Evolutionary conservation across 78 protist species (phyloP).

Genomic region (Chrysochromulina tobinii): DNA sequence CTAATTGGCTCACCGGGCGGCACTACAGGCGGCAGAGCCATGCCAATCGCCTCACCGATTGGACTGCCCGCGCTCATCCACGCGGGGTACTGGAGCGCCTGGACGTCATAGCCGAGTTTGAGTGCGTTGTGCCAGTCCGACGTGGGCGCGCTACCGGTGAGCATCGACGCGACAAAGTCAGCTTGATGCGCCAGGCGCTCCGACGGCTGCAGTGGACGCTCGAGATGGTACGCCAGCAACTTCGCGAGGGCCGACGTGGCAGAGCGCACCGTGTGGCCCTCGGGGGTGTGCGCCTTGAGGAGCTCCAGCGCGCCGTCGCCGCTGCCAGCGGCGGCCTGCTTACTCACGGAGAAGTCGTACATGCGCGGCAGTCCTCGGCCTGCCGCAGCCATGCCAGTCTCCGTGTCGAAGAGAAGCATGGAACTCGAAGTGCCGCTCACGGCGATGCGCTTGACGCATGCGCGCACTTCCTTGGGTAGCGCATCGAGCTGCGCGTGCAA

Average conservation of each 20-base stretch:
- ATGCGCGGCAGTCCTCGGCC: not conserved
- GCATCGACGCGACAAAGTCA: not conserved
- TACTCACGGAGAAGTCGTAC: not conserved
- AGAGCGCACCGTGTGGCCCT: not conserved
- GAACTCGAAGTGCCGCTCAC: not conserved
- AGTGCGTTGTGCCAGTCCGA: conserved; percentile 43
- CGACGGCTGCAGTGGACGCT: not conserved
- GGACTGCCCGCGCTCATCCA: not conserved
- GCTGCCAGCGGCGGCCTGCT: not conserved
- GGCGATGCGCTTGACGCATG: not conserved
- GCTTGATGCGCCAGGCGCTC: not conserved
- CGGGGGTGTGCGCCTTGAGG: not conserved
- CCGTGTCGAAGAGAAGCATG: not conserved
- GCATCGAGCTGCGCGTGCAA: not conserved
- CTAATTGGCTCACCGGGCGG: not conserved
- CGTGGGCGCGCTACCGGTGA: not conserved
- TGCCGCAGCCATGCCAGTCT: not conserved
- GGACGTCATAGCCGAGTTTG: conserved; percentile 42
- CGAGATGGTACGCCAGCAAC: not conserved
- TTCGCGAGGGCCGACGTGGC: conserved; percentile 31
- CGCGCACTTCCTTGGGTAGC: not conserved
- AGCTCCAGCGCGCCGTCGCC: not conserved
- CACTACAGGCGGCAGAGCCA: not conserved
- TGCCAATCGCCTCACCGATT: not conserved
- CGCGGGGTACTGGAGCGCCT: conserved; percentile 2